Evolutionary conservation across 192 early-diverging fungal genomes (phyloP).

Genomic region (Coemansia sp.): DNA sequence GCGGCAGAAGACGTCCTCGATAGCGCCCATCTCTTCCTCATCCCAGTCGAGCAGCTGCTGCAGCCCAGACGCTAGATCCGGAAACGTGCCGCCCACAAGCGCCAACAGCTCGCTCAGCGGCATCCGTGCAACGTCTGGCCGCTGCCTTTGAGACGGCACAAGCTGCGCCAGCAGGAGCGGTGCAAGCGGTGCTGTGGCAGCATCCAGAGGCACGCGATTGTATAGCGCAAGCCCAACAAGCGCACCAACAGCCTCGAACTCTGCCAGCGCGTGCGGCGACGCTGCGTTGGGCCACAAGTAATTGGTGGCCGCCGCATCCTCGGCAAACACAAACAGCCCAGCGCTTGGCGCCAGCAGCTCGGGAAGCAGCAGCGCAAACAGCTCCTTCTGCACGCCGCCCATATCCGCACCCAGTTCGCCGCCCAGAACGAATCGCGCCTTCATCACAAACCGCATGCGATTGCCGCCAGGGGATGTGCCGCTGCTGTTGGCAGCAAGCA

Average conservation of each 20-base stretch:
- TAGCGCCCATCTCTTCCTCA: constrained; percentile 60
- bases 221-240: constrained; percentile 91
- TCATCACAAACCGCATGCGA: constrained; percentile 38
- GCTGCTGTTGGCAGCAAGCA: background rate
- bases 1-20: constrained; percentile 82
- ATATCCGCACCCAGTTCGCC: constrained; percentile 95
- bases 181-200: constrained; percentile 74
- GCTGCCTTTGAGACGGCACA: constrained; percentile 8
- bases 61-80: constrained; percentile 74
- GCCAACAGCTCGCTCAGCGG: constrained; percentile 57
- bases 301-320: constrained; percentile 20
- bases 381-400: constrained; percentile 97
- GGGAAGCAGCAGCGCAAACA: constrained; percentile 79
- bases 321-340: constrained; percentile 69
- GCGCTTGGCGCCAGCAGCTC: constrained; percentile 72
- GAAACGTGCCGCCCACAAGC: constrained; percentile 44
- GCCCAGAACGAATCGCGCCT: constrained; percentile 80
- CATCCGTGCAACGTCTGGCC: constrained; percentile 4
- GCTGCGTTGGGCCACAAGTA: constrained; percentile 78
- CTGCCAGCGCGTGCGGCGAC: constrained; percentile 56
- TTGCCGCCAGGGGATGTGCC: background rate
- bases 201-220: constrained; percentile 73
- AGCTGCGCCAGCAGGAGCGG: constrained; percentile 73
- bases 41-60: constrained; percentile 81
- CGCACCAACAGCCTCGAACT: constrained; percentile 86